Evolutionary conservation across 345 rosid species (phyloP).

Genomic region (Ceriops zippeliana): DNA sequence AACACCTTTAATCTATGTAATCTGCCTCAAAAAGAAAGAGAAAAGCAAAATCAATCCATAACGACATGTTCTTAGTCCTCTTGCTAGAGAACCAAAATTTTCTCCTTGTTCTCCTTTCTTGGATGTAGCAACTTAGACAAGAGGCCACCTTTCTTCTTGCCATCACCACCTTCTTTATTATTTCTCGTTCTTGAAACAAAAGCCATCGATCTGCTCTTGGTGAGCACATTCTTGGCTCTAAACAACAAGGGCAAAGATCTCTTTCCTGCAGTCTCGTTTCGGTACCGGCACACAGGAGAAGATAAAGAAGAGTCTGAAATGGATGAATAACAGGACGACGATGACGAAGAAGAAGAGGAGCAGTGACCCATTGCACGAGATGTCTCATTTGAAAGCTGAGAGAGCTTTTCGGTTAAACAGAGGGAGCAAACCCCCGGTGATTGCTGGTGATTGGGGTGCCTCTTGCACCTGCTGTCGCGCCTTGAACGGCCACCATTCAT

Average conservation of each 20-base stretch:
- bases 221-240: conserved; percentile 31
- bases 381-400: conserved; percentile 21
- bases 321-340: conserved; percentile 29
- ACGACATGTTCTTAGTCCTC: neutral
- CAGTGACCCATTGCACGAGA: conserved; percentile 9
- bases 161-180: conserved; percentile 3
- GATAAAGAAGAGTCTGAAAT: conserved; percentile 36
- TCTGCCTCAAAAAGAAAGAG: neutral
- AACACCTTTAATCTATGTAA: too few species aligned
- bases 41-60: neutral
- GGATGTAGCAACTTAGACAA: conserved; percentile 38
- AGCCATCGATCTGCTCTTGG: conserved; percentile 49
- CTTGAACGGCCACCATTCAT: conserved; percentile 11
- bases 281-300: conserved; percentile 29
- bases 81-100: conserved; percentile 21
- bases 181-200: conserved; percentile 20
- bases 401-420: conserved; percentile 50
- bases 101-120: conserved; percentile 20
- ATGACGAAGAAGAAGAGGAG: conserved; percentile 23
- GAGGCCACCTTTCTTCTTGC: conserved; percentile 33
- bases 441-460: conserved; percentile 57
- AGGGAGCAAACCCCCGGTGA: conserved; percentile 60
- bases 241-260: conserved; percentile 23
- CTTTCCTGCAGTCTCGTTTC: conserved; percentile 9
- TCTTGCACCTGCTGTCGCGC: conserved; percentile 31